phyloP scores from a whole-genome alignment of 495 filamentous ascomycete genomes.

The Coniosporium apollinis region DNA sequence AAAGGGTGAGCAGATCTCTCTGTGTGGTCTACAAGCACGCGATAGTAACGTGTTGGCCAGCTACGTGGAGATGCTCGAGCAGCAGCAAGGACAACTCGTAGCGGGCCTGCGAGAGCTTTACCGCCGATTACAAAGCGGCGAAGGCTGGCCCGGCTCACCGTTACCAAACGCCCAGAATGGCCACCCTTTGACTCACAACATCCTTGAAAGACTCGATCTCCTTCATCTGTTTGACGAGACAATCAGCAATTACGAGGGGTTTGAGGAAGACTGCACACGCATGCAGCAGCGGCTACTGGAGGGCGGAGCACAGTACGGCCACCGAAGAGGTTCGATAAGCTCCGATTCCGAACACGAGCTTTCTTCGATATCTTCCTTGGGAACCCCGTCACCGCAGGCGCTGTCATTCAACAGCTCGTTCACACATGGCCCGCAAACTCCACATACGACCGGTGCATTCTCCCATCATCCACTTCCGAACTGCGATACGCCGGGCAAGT shows the following conservation, averaged over 20 bases:
- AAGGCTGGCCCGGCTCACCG: constrained; percentile 38
- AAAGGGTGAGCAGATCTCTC: constrained; percentile 17
- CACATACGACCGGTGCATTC: background rate
- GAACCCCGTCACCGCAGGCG: constrained; percentile 9
- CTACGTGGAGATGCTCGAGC: constrained; percentile 58
- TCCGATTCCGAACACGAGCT: constrained; percentile 37
- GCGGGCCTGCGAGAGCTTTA: constrained; percentile 45
- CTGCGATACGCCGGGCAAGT: background rate
- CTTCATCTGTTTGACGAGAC: constrained; percentile 27
- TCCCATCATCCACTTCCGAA: background rate
- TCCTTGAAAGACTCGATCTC: constrained; percentile 41
- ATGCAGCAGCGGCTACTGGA: constrained; percentile 39
- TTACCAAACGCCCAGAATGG: constrained; percentile 27
- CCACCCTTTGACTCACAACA: constrained; percentile 48
- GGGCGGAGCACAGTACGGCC: constrained; percentile 30
- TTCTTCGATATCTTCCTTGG: constrained; percentile 8
- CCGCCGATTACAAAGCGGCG: constrained; percentile 29
- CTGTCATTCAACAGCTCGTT: constrained; percentile 12
- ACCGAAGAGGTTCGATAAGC: constrained; percentile 36
- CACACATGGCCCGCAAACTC: constrained; percentile 8
- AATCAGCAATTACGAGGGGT: constrained; percentile 31
- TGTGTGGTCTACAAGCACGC: background rate
- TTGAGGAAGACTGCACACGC: constrained; percentile 39
- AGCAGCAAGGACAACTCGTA: constrained; percentile 48
- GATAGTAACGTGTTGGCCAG: constrained; percentile 17